A percentile compares a stretch with the other conserved stretches of the same genome.
These are phyloP conservation scores for Panus rudis DNA, from an alignment of 768 basidiomycete genomes.

Conservation along the genomic window DNA sequence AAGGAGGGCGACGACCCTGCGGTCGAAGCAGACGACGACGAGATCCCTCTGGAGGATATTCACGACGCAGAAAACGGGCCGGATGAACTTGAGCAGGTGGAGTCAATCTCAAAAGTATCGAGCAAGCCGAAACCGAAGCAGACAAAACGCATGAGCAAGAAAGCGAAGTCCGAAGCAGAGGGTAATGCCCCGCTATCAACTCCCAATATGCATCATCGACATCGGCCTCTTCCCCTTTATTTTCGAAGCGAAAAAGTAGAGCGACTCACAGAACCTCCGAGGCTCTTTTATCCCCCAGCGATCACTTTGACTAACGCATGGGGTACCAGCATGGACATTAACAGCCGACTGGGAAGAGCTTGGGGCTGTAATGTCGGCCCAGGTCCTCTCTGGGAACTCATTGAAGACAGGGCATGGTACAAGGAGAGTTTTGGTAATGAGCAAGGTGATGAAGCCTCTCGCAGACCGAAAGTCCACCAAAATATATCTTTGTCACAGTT, in stretches of 20 bases:
- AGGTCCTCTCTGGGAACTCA: constrained; percentile 73
- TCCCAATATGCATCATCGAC: constrained; percentile 66
- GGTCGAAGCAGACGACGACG: constrained; percentile 25
- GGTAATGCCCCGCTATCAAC: constrained; percentile 4
- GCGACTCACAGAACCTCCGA: constrained; percentile 45
- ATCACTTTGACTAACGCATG: constrained; percentile 49
- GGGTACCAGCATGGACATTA: constrained; percentile 39
- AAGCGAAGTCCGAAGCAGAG: constrained; percentile 10
- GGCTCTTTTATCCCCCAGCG: constrained; percentile 38
- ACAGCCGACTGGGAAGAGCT: constrained; percentile 55
- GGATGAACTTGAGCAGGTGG: not conserved
- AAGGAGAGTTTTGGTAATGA: constrained; percentile 45
- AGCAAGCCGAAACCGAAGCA: too few species aligned
- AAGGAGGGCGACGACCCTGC: constrained; percentile 24
- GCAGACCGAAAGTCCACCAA: constrained; percentile 54
- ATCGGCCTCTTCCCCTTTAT: constrained; percentile 59
- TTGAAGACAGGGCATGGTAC: constrained; percentile 74
- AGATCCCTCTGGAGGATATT: constrained; percentile 23
- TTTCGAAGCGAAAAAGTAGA: constrained; percentile 44
- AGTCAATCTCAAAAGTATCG: not conserved
- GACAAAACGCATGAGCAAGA: constrained; percentile 15
- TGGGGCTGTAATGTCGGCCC: constrained; percentile 71
- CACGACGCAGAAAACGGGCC: constrained; percentile 7
- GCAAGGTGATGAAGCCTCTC: constrained; percentile 34
- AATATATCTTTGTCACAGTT: constrained; percentile 23